Base-by-base conservation (phyloP, 2,329 filamentous ascomycete species). In the Fusarium clavum region DNA sequence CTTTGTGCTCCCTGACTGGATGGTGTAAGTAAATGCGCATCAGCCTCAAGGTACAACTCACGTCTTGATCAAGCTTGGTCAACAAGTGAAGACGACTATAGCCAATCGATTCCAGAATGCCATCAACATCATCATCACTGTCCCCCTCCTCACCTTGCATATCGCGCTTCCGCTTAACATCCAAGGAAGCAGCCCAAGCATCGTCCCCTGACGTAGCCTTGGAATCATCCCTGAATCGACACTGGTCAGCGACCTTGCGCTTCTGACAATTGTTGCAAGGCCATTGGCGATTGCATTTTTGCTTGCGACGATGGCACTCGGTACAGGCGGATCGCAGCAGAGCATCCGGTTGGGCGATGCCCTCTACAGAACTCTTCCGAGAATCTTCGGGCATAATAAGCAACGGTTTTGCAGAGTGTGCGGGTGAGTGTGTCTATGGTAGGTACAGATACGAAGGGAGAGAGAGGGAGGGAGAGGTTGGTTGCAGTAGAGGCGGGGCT, bases 251-350 rank as follows among this genome's bases (percentile, higher is more conserved):
- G 27, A 66, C 63, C 20, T 66, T 66, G 7, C 63, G 63, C 48
- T 62, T 66, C 48, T 66, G 63, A 5, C 63, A 66, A 13, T 8
- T 61, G 44, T 56, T 67, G 38, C 63, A 66, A 4, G 63, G 63
- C 63, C 63, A 66, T 41, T 61, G 63, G 5, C 63, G 62, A 34
- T 66, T 66, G 14, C 63, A 66, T 10, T 67, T 66, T 40, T 66
- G 63, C 56, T 66, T 66, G 5, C 63, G 55, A 3, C 63, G 63
- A 56, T 66, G 62, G 12, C 63, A 66, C 44, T 66, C 63, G 6
- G 62, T 66, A 3, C 63, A 66, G 3, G 63, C 47, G 18, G 63
- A 66, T 25, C 43, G 55, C 8, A 46, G 20, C 11, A 49, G 61
- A 5, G 48, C 12, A 4, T 61, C 63, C 32, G 48, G n/a, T 30